phyloP scores from a whole-genome alignment of 495 filamentous ascomycete genomes.

The Endocarpon pusillum region DNA sequence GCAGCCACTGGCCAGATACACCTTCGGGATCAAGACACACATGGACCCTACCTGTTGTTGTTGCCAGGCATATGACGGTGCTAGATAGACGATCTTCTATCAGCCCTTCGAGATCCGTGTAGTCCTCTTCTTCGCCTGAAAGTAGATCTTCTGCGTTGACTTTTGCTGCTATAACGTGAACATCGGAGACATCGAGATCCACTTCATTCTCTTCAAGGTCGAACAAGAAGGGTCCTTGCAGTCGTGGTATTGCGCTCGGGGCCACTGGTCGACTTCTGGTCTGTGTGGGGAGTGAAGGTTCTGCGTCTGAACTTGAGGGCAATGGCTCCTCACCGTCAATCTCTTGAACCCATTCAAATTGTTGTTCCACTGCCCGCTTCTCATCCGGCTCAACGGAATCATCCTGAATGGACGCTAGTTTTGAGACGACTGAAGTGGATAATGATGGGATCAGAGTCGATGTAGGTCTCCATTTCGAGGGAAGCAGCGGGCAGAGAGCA shows the following conservation, averaged over 20 bases:
- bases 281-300: slow-evolving; percentile 27
- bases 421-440: slow-evolving; percentile 53
- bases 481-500: slow-evolving; percentile 74
- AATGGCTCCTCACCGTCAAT: slow-evolving; percentile 62
- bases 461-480: slow-evolving; percentile 64
- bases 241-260: slow-evolving; percentile 55
- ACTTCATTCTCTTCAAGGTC: slow-evolving; percentile 45
- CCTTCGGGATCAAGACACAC: slow-evolving; percentile 67
- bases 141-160: slow-evolving; percentile 33
- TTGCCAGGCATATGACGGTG: slow-evolving; percentile 57
- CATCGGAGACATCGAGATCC: slow-evolving; percentile 51
- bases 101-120: slow-evolving; percentile 28
- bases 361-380: slow-evolving; percentile 34
- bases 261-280: slow-evolving; percentile 51
- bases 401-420: slow-evolving; percentile 41
- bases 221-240: slow-evolving; percentile 75
- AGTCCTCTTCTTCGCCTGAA: slow-evolving; percentile 31
- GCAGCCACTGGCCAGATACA: slow-evolving; percentile 74
- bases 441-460: slow-evolving; percentile 58
- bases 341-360: slow-evolving; percentile 68
- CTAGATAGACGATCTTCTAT: slow-evolving; percentile 51
- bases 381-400: slow-evolving; percentile 37
- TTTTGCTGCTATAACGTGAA: slow-evolving; percentile 37
- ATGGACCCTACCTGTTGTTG: slow-evolving; percentile 53
- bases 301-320: slow-evolving; percentile 20